Percentiles rank a stretch among this genome's conserved stretches.
phyloP scores from a whole-genome alignment of 2,329 filamentous ascomycete species.

The Sclerotinia spermophila region DNA sequence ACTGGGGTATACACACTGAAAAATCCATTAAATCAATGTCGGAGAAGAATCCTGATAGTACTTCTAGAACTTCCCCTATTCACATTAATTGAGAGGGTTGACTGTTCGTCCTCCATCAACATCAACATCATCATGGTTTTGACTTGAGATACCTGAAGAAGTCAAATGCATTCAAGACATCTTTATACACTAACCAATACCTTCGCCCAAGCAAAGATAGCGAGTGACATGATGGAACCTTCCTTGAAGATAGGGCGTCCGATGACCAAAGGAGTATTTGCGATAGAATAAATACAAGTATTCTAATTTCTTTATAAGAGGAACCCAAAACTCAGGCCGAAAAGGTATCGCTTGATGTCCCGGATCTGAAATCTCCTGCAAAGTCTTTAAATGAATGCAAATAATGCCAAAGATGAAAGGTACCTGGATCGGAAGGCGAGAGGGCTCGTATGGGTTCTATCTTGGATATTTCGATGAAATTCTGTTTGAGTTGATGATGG shows the following conservation, averaged over 20 bases:
- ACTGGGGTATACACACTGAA: rapidly evolving
- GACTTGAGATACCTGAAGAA: rapidly evolving
- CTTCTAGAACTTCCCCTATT: background rate
- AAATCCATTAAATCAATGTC: no score
- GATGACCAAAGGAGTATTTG: background rate
- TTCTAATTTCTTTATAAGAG: background rate
- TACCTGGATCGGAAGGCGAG: no score
- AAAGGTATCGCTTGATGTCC: no score
- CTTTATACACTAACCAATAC: background rate
- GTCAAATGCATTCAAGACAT: background rate
- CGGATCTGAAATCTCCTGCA: background rate
- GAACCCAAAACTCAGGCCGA: no score
- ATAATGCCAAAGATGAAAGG: no score
- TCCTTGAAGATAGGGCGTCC: background rate
- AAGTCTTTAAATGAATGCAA: no score
- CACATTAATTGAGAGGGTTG: background rate
- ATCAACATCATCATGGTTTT: no score
- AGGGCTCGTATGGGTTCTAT: no score
- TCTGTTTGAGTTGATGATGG: background rate
- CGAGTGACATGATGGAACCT: background rate
- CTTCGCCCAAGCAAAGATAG: background rate
- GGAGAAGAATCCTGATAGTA: background rate
- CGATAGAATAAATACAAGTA: background rate
- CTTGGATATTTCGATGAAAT: no score
- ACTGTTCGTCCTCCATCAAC: background rate